phyloP scores from a whole-genome alignment of 179 eudicot species.

The Silene noctiflora region DNA sequence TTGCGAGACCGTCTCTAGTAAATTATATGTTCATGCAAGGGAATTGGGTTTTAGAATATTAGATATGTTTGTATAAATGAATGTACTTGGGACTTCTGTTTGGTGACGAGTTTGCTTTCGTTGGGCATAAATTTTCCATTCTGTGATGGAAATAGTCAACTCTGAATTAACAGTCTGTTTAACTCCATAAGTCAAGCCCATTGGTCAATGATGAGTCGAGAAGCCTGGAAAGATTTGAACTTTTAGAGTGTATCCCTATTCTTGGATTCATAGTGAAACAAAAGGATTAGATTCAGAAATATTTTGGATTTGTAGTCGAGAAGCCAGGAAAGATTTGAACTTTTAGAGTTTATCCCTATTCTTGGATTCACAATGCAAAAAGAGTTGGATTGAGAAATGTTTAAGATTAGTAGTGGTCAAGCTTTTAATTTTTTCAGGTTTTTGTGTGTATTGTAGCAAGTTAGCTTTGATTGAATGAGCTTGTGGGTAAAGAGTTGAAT shows the following conservation, averaged over 20 bases:
- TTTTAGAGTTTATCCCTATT: not conserved
- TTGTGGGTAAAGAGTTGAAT: too few relatives aligned
- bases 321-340: not conserved
- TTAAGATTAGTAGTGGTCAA: not conserved
- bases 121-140: slow-evolving; percentile 1
- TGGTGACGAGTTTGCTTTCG: not conserved
- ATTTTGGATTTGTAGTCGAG: too few relatives aligned
- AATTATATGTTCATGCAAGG: not conserved
- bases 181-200: not conserved
- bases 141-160: not conserved
- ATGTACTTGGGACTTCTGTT: not conserved
- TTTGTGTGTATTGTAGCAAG: slow-evolving; percentile 16
- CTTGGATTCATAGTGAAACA: not conserved
- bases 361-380: not conserved
- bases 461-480: too few relatives aligned
- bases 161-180: not conserved
- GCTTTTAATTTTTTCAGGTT: not conserved
- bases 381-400: not conserved
- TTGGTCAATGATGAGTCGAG: slow-evolving; percentile 2
- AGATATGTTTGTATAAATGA: too few relatives aligned
- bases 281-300: not conserved
- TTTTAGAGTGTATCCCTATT: not conserved
- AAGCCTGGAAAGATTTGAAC: not conserved
- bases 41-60: not conserved
- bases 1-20: not conserved